A percentile compares a stretch with the other conserved stretches of the same genome.
Evolutionary conservation across 805 yeast species (phyloP).

Genomic region (Hanseniaspora clermontiae): DNA sequence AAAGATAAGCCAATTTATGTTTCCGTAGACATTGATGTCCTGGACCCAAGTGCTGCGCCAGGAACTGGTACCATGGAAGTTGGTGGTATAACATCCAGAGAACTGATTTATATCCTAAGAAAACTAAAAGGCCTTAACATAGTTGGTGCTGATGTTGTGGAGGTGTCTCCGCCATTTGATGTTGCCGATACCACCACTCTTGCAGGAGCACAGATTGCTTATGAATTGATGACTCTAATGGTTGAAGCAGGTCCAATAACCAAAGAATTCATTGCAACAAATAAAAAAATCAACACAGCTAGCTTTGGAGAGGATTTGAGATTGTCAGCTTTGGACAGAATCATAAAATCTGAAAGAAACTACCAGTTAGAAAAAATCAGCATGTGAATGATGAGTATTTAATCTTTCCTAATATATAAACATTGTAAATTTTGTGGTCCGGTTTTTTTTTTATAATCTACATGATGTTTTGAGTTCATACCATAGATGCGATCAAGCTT

Average conservation of each 20-base stretch:
- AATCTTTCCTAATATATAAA: neutral
- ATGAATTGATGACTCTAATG: constrained; percentile 61
- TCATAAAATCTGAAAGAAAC: constrained; percentile 5
- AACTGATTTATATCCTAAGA: constrained; percentile 46
- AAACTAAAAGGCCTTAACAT: constrained; percentile 47
- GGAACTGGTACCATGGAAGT: constrained; percentile 72
- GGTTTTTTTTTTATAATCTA: too few species aligned
- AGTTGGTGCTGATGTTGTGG: constrained; percentile 69
- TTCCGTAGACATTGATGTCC: constrained; percentile 58
- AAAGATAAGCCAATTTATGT: constrained; percentile 54
- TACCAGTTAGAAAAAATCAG: neutral
- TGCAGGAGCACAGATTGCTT: constrained; percentile 60
- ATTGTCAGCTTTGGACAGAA: constrained; percentile 8
- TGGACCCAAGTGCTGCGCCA: constrained; percentile 67
- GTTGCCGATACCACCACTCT: constrained; percentile 52
- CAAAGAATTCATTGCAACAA: neutral
- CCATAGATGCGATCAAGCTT: neutral
- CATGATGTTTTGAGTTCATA: neutral
- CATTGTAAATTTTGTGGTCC: neutral
- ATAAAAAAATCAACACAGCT: neutral
- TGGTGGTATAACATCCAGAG: constrained; percentile 66
- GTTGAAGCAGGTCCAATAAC: constrained; percentile 35
- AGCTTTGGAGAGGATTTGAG: neutral
- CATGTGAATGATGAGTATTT: neutral
- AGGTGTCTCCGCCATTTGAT: constrained; percentile 57